Base-by-base conservation (phyloP, 257 asterid species). In the Solanum pinnatisectum region DNA sequence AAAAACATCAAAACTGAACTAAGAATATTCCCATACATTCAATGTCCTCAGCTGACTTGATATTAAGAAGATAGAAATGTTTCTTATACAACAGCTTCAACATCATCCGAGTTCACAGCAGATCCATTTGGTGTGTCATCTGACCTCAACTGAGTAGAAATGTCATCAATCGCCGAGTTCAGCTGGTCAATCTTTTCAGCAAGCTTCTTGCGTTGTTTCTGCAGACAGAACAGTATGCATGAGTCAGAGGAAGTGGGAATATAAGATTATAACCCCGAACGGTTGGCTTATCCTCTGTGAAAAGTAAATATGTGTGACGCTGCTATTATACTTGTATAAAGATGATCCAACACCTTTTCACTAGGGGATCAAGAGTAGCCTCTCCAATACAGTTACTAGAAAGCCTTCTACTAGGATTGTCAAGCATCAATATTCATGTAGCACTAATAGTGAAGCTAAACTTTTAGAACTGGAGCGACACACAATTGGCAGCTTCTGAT, bases 131-230 rank as follows among this genome's bases (percentile, higher is more conserved):
- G 92, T 27, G 92, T n/a, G 78, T 91, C 91, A 46, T 92, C 96
- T 72, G 93, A 79, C 46, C 88, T 88, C 87, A 93, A 77, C 90
- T 93, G 94, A 70, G 60, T 89, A 71, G 99, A 94, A 49, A 95
- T 90, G 36, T 93, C 93, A 87, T 95, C 99, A 44, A 96, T 95
- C 56, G 98, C 98, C n/a, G 90, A 88, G 78, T 96, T 95, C 82
- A 96, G 95, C 89, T 94, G 95, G 71, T 93, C 98, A 86, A 96
- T 95, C 95, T 95, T 96, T 92, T 94, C 96, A 6, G 95, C 89
- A 89, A 96, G 92, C 90, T 91, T 92, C 95, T 92, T 93, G 89
- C 98, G 95, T 88, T 95, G 94, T 89, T 91, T 95, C 98, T 95
- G 95, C 73, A 83, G 87, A 90, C 44, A 78, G 8, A 35, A 87